phyloP scores from a whole-genome alignment of 345 rosid species.

The Hibiscus mutabilis region DNA sequence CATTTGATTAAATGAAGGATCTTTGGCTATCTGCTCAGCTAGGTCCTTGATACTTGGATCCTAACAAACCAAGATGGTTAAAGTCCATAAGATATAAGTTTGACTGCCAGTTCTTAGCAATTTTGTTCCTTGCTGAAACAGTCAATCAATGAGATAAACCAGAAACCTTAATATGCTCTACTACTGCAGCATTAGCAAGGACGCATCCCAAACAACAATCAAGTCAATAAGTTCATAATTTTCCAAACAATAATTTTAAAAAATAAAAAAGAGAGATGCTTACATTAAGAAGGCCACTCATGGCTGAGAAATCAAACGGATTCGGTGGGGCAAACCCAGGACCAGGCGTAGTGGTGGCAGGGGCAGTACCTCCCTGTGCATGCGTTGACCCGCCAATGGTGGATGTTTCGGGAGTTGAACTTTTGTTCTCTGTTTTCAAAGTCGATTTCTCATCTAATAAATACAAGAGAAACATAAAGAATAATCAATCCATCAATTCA shows the following conservation, averaged over 20 bases:
- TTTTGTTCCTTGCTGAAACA: neutral
- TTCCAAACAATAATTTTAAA: neutral
- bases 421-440: slow-evolving; percentile 26
- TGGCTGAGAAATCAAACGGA: slow-evolving; percentile 88
- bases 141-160: neutral
- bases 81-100: neutral
- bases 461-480: neutral
- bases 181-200: neutral
- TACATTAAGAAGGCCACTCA: slow-evolving; percentile 78
- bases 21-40: slow-evolving; percentile 93
- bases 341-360: slow-evolving; percentile 30
- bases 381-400: slow-evolving; percentile 44
- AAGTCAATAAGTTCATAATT: neutral
- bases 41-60: slow-evolving; percentile 90
- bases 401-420: slow-evolving; percentile 44
- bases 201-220: neutral
- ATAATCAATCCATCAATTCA: neutral
- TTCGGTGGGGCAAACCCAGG: slow-evolving; percentile 34
- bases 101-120: neutral
- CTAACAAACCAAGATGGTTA: slow-evolving; percentile 27
- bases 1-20: slow-evolving; percentile 87
- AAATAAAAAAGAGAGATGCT: slow-evolving; percentile 12
- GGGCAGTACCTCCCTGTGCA: slow-evolving; percentile 25
- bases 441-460: slow-evolving; percentile 48
- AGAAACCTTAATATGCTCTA: neutral